Percentiles rank a stretch among this genome's conserved stretches.
Evolutionary conservation across 2,329 filamentous ascomycete species (phyloP).

Genomic region (Clonostachys rosea): DNA sequence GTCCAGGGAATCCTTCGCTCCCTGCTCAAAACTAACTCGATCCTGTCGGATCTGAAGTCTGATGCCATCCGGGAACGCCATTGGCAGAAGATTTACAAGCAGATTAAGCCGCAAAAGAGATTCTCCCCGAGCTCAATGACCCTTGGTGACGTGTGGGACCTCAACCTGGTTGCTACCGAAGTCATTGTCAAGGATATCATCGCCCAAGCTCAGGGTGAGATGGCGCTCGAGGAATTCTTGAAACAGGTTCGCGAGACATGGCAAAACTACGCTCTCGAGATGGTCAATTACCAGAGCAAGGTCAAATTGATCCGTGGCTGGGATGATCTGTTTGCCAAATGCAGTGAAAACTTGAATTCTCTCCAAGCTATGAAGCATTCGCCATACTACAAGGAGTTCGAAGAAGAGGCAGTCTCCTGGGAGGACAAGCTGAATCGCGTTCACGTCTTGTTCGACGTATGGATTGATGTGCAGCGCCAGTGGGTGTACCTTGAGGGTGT

Average conservation of each 20-base stretch:
- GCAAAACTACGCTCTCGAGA: conserved; percentile 90
- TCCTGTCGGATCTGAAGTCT: conserved; percentile 88
- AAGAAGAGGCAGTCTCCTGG: conserved; percentile 94
- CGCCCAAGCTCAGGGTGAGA: conserved; percentile 91
- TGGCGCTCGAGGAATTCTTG: conserved; percentile 96
- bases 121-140: conserved; percentile 95
- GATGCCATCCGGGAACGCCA: conserved; percentile 95
- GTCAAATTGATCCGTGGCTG: conserved; percentile 95
- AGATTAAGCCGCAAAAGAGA: conserved; percentile 84
- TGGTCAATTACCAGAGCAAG: conserved; percentile 97
- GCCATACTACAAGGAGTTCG: conserved; percentile 98
- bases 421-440: conserved; percentile 97
- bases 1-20: conserved; percentile 88
- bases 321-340: conserved; percentile 98
- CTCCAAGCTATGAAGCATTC: conserved; percentile 98
- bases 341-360: conserved; percentile 95
- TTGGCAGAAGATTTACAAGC: conserved; percentile 97
- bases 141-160: conserved; percentile 97
- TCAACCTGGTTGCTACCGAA: conserved; percentile 86
- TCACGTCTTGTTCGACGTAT: conserved; percentile 96
- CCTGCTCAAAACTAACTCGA: conserved; percentile 83
- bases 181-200: conserved; percentile 89
- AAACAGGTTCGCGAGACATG: conserved; percentile 95
- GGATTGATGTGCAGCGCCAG: conserved; percentile 99
- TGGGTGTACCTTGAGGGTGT: conserved; percentile 99